phyloP scores from a whole-genome alignment of 495 filamentous ascomycete species.

The Staphylotrichum tortipilum region DNA sequence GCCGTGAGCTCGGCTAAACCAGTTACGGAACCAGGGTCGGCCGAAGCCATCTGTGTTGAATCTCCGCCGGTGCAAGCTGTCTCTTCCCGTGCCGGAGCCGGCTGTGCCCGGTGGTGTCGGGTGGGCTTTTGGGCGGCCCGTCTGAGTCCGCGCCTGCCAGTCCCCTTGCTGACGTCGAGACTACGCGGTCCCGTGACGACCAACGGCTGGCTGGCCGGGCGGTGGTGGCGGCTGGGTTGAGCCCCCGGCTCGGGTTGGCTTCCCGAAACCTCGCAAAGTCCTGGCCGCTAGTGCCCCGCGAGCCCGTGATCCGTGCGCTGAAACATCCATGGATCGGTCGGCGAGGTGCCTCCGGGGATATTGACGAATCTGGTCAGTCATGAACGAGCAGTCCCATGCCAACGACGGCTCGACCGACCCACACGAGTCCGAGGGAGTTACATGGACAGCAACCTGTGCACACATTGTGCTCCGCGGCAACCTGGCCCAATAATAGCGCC shows the following conservation, averaged over 20 bases:
- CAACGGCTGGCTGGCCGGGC: not conserved
- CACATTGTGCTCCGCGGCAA: no score
- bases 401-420: not conserved
- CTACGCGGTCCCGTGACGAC: not conserved
- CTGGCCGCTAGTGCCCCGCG: not conserved
- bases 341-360: conserved; percentile 1
- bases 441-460: no score
- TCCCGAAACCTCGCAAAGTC: not conserved
- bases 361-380: conserved; percentile 4
- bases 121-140: not conserved
- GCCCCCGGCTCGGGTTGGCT: not conserved
- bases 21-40: not conserved
- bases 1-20: not conserved
- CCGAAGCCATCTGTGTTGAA: not conserved
- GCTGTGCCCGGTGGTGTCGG: not conserved
- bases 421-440: not conserved
- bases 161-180: not conserved
- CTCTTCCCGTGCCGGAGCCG: not conserved
- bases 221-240: no score
- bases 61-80: not conserved
- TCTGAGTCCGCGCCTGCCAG: not conserved
- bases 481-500: no score
- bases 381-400: not conserved
- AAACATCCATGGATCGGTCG: not conserved
- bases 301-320: not conserved